Conservation (phyloP, 495 filamentous ascomycete species). For the Barbatosphaeria neglecta region DNA sequence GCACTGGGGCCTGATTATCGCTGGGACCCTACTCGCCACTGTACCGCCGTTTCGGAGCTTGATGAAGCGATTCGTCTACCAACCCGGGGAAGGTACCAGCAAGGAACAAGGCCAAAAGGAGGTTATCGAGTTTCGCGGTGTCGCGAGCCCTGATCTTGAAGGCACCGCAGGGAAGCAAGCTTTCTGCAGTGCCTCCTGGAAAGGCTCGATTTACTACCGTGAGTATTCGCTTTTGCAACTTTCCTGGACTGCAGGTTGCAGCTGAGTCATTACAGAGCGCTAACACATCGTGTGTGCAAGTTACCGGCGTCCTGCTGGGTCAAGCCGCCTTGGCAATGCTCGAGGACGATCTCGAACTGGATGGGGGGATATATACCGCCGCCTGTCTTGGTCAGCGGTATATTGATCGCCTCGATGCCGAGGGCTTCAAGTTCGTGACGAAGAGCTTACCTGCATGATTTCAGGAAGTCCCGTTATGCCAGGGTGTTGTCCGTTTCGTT, state of each 20-base stretch:
- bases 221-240: slow-evolving; percentile 11
- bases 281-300: slow-evolving; percentile 16
- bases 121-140: slow-evolving; percentile 50
- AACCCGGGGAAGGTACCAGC: slow-evolving; percentile 57
- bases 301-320: slow-evolving; percentile 56
- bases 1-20: slow-evolving; percentile 44
- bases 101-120: slow-evolving; percentile 46
- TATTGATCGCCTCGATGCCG: slow-evolving; percentile 55
- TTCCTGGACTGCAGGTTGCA: not conserved
- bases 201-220: slow-evolving; percentile 55
- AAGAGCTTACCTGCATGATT: slow-evolving; percentile 15
- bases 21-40: slow-evolving; percentile 36
- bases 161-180: slow-evolving; percentile 32
- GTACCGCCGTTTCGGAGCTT: slow-evolving; percentile 22
- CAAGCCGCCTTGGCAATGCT: slow-evolving; percentile 65
- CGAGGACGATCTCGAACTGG: slow-evolving; percentile 46
- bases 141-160: slow-evolving; percentile 51
- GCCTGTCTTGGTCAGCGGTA: slow-evolving; percentile 69
- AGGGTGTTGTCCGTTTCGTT: too few relatives aligned
- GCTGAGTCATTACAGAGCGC: not conserved
- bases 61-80: slow-evolving; percentile 32
- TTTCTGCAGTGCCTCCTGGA: slow-evolving; percentile 44
- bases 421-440: slow-evolving; percentile 52
- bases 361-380: slow-evolving; percentile 69
- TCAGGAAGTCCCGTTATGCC: too few relatives aligned